A percentile compares a stretch with the other conserved stretches of the same genome.
phyloP scores from a whole-genome alignment of 192 early-diverging fungal genomes.

The Coemansia erecta region DNA sequence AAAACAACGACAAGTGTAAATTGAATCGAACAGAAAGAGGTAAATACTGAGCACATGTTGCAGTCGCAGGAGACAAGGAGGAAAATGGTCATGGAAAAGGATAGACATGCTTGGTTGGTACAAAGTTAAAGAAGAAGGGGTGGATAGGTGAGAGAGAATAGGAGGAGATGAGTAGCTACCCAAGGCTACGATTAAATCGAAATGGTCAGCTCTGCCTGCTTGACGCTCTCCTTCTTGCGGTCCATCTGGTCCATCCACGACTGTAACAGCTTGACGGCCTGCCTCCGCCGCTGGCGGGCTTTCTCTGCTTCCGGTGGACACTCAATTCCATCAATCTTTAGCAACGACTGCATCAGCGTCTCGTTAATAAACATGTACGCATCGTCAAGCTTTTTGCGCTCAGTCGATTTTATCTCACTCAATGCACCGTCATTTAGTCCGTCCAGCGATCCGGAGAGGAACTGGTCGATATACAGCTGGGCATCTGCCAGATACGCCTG shows the following conservation, averaged over 20 bases:
- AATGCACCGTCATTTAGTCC: constrained; percentile 36
- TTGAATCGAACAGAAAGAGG: not conserved
- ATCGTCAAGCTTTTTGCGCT: constrained; percentile 67
- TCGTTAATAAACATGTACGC: constrained; percentile 66
- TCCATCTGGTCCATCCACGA: constrained; percentile 76
- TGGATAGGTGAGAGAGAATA: not conserved
- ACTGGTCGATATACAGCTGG: constrained; percentile 51
- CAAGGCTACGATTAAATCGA: constrained; percentile 23
- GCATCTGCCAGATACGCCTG: constrained; percentile 48
- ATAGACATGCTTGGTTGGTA: not conserved
- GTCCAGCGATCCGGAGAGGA: constrained; percentile 28
- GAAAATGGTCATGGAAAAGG: too few relatives aligned
- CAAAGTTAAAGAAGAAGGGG: not conserved
- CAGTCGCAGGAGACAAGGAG: too few relatives aligned
- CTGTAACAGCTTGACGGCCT: constrained; percentile 72
- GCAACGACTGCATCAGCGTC: constrained; percentile 72
- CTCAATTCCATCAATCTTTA: constrained; percentile 72
- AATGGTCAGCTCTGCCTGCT: constrained; percentile 52
- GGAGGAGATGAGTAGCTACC: too few relatives aligned
- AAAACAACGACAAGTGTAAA: not conserved
- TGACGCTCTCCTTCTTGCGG: constrained; percentile 60
- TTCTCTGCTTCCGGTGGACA: constrained; percentile 68
- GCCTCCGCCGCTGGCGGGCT: constrained; percentile 67
- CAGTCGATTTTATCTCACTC: constrained; percentile 36
- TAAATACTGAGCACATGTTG: too few relatives aligned